Evolutionary conservation across 305 asterid genomes (phyloP).

Genomic region (Ilex paraguariensis): DNA sequence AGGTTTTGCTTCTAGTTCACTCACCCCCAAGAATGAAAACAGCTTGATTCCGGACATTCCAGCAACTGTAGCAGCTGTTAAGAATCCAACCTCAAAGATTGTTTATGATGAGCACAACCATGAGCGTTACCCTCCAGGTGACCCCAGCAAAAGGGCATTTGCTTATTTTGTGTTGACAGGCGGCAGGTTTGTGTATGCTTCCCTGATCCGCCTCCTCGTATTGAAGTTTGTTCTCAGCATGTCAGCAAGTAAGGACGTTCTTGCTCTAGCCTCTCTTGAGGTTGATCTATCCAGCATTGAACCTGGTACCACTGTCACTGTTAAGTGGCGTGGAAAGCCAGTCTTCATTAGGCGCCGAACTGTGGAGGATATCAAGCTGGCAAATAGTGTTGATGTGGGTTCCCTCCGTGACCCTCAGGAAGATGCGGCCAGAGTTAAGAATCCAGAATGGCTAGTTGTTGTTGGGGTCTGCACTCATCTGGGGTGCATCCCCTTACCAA

Average conservation of each 20-base stretch:
- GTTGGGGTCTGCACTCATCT: slow-evolving; percentile 28
- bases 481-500: slow-evolving; percentile 29
- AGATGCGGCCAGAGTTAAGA: slow-evolving; percentile 24
- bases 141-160: slow-evolving; percentile 25
- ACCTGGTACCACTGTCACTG: slow-evolving; percentile 24
- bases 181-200: slow-evolving; percentile 26
- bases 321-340: slow-evolving; percentile 31
- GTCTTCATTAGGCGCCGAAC: slow-evolving; percentile 24
- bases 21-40: slow-evolving; percentile 21
- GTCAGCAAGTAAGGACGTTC: slow-evolving; percentile 32
- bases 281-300: slow-evolving; percentile 27
- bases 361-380: slow-evolving; percentile 23
- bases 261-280: slow-evolving; percentile 24
- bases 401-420: slow-evolving; percentile 27
- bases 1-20: slow-evolving; percentile 22
- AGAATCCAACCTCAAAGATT: slow-evolving; percentile 20
- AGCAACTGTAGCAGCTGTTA: slow-evolving; percentile 17
- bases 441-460: slow-evolving; percentile 24
- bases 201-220: slow-evolving; percentile 21
- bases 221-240: slow-evolving; percentile 27
- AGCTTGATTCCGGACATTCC: slow-evolving; percentile 14
- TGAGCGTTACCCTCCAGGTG: slow-evolving; percentile 25
- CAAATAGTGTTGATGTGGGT: slow-evolving; percentile 24
- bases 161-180: slow-evolving; percentile 31
- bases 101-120: slow-evolving; percentile 24